phyloP scores from a whole-genome alignment of 495 filamentous ascomycete genomes.

The Penicillium coffeae region DNA sequence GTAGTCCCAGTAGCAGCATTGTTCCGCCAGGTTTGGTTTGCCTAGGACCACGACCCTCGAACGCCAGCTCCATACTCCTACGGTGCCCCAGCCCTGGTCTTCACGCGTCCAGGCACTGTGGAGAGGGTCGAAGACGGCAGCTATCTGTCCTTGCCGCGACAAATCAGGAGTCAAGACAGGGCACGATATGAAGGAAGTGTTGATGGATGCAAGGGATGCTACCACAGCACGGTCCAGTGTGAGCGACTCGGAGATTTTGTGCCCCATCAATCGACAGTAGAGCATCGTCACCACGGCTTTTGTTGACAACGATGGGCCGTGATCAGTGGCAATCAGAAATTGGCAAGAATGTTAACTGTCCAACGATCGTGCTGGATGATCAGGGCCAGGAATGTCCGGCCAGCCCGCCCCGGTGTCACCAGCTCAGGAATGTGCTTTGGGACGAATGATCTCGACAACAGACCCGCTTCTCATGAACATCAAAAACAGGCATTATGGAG shows the following conservation, averaged over 20 bases:
- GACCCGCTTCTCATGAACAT: constrained; percentile 5
- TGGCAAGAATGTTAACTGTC: constrained; percentile 34
- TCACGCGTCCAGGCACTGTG: constrained; percentile 33
- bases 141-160: constrained; percentile 34
- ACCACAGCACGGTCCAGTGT: constrained; percentile 38
- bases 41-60: constrained; percentile 37
- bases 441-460: constrained; percentile 13
- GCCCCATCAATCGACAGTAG: constrained; percentile 24
- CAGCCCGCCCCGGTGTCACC: constrained; percentile 12
- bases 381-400: constrained; percentile 26
- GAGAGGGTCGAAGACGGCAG: constrained; percentile 29
- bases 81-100: constrained; percentile 26
- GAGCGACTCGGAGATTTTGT: constrained; percentile 42
- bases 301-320: constrained; percentile 22
- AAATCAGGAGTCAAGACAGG: constrained; percentile 43
- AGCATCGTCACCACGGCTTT: constrained; percentile 15
- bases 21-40: constrained; percentile 36
- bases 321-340: constrained; percentile 27
- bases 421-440: constrained; percentile 33
- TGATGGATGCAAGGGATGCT: constrained; percentile 40
- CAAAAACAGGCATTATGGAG: constrained; percentile 5
- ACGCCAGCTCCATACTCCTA: constrained; percentile 36
- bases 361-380: constrained; percentile 23
- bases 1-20: constrained; percentile 38
- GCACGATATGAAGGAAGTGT: constrained; percentile 30